Base-by-base conservation (phyloP, 2,329 filamentous ascomycete genomes). In the Neoscytalidium dimidiatum region DNA sequence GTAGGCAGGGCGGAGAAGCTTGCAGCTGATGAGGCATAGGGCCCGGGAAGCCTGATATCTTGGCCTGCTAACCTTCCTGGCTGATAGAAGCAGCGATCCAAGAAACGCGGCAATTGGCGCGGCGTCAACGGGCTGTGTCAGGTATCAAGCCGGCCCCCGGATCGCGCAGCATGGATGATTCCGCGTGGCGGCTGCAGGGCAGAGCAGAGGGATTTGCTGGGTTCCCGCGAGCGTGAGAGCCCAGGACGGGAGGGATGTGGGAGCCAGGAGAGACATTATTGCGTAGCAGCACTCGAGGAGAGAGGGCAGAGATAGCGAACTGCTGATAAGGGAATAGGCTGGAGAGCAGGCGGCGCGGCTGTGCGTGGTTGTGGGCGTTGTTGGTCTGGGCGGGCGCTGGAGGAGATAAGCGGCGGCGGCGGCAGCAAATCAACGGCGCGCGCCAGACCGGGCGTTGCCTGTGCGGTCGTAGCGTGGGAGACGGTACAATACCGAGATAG, bases 291-390 rank as follows among this genome's bases (percentile, higher is more conserved):
- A n/a, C n/a, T n/a, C 33, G n/a, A n/a, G n/a, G n/a, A n/a, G 26
- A 19, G 29, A 41, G 51, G 51, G 14, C 31, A 19, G 33, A 57
- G 52, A 57, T 57, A 57, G 52, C n/a, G 28, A 33, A n/a, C 17
- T 52, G 53, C 56, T 60, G 56, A 60, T 60, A 60, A 60, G 56
- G 28, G n/a, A 31, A 33, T 13, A 28, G 41, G 35, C 2, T 13
- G 14, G 3, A 11, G 35, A 21, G 49, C 14, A 2, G 9, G 28
- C 17, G 11, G n/a, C 19, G 7, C 4, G 43, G 19, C 23, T 8
- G 28, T 21, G n/a, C 19, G 7, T 6, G 43, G 19, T 46, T 8
- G 43, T 26, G 43, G 43, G 43, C 43, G 43, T 4, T 19, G 43
- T 4, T 51, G 48, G 48, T 51, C 48, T 56, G 26, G 51, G 51